Evolutionary conservation across 2,329 filamentous ascomycete species (phyloP).

Genomic region (Chrysosporium keratinophilum): DNA sequence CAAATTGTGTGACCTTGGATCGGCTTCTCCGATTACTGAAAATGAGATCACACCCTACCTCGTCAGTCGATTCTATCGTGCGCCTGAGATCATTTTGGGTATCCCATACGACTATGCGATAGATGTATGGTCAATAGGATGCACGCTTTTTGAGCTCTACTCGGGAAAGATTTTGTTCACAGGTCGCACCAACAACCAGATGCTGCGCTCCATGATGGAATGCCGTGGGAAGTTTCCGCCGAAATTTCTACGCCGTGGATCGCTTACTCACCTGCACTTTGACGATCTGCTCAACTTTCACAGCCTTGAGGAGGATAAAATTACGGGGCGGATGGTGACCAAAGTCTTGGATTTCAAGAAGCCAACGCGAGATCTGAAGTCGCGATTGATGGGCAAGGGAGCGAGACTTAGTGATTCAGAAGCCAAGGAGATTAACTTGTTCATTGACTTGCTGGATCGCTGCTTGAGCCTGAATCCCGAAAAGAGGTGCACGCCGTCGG

Average conservation of each 20-base stretch:
- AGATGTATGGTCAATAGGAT: constrained; percentile 96
- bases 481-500: constrained; percentile 74
- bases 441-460: constrained; percentile 78
- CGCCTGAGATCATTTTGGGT: constrained; percentile 94
- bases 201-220: constrained; percentile 94
- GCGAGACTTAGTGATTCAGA: constrained; percentile 65
- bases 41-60: constrained; percentile 90
- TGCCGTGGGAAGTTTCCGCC: constrained; percentile 83
- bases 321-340: constrained; percentile 63
- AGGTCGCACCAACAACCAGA: constrained; percentile 93
- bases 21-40: constrained; percentile 84
- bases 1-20: constrained; percentile 94
- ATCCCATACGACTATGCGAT: constrained; percentile 90
- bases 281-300: constrained; percentile 75
- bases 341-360: constrained; percentile 46
- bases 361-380: constrained; percentile 70
- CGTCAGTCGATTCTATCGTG: constrained; percentile 93
- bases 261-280: constrained; percentile 68
- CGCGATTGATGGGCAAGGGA: constrained; percentile 61
- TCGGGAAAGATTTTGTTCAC: constrained; percentile 96
- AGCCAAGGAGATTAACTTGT: constrained; percentile 65
- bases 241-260: constrained; percentile 75
- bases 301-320: constrained; percentile 75
- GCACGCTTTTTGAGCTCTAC: constrained; percentile 92
- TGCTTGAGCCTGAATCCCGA: constrained; percentile 86